phyloP scores from a whole-genome alignment of 164 flowering plant species.

The Kingdonia uniflora region DNA sequence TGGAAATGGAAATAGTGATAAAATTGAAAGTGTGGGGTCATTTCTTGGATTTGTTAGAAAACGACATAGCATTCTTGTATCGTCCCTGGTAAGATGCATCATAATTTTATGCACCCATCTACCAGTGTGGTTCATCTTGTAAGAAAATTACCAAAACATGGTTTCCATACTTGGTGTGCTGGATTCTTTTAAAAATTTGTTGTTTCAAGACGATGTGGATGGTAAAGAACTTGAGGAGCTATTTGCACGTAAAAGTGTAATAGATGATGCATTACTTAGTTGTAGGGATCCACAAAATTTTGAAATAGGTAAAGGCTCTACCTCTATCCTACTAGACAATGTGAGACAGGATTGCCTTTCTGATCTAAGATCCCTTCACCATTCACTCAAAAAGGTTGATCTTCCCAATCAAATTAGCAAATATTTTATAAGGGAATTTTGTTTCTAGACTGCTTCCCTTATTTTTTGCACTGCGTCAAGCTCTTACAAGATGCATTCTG shows the following conservation, averaged over 20 bases:
- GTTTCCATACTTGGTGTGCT: conserved; percentile 18
- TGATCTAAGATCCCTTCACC: conserved; percentile 17
- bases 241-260: conserved; percentile 15
- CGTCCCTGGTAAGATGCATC: conserved; percentile 27
- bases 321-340: background rate
- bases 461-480: conserved; percentile 44
- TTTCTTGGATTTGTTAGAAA: conserved; percentile 34
- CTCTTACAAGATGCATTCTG: conserved; percentile 15
- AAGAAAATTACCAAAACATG: conserved; percentile 17
- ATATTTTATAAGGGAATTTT: conserved; percentile 11
- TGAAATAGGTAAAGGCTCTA: background rate
- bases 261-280: background rate
- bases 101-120: conserved; percentile 33
- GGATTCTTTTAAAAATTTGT: conserved; percentile 18
- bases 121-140: conserved; percentile 16
- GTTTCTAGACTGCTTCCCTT: conserved; percentile 19
- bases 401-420: conserved; percentile 16
- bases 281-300: background rate
- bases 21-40: conserved; percentile 7
- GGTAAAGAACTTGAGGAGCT: conserved; percentile 29
- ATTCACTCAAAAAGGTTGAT: conserved; percentile 19
- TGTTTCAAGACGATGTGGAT: conserved; percentile 16
- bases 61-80: conserved; percentile 11
- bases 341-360: conserved; percentile 22
- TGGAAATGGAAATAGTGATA: background rate